Base-by-base conservation (phyloP, 2,329 filamentous ascomycete genomes). In the Xylaria sp. region DNA sequence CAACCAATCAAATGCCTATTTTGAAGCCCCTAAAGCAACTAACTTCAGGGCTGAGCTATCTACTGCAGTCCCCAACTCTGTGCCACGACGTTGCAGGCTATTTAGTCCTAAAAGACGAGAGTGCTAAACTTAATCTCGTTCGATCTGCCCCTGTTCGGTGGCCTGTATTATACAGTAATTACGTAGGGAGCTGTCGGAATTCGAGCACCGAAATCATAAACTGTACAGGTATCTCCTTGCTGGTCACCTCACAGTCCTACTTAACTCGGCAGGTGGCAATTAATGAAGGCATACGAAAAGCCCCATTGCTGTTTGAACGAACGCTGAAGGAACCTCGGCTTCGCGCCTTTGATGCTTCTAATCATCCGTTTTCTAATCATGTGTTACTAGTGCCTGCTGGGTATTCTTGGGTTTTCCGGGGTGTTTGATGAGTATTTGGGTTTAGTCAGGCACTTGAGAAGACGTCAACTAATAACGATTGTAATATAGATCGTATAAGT, bases 241-340 rank as follows among this genome's bases (percentile, higher is more conserved):
- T n/a, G 13, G 23, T 15, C 46, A 30, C 13, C 25, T 50, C 25
- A 30, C n/a, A 18, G 46, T 30, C 18, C 46, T 32, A 9, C 48
- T 32, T 25, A 52, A 52, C 25, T 52, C 18, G 48, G 48, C 48
- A 52, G 48, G 48, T 52, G 32, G 15, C 25, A 30, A n/a, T 52
- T 30, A 52, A 30, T 50, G 46, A 30, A 15, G 13, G 10, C 6
- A 50, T 18, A 28, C 46, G 46, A 6, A 50, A 50, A 30, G 25
- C 25, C 20, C 23, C 45, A 5, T 46, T 48, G 45, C 25, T 32
- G 32, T 32, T 30, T 30, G n/a, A 32, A 32, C 25, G 15, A 18
- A 30, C 8, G 48, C 25, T 18, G 48, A 52, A 32, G 48, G 28
- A 52, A 10, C 48, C 30, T 53, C 28, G 50, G 50, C 13, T 3